These are phyloP conservation scores for Colletotrichum spinosum DNA, from an alignment of 2,329 filamentous ascomycete species.

Conservation along the genomic window DNA sequence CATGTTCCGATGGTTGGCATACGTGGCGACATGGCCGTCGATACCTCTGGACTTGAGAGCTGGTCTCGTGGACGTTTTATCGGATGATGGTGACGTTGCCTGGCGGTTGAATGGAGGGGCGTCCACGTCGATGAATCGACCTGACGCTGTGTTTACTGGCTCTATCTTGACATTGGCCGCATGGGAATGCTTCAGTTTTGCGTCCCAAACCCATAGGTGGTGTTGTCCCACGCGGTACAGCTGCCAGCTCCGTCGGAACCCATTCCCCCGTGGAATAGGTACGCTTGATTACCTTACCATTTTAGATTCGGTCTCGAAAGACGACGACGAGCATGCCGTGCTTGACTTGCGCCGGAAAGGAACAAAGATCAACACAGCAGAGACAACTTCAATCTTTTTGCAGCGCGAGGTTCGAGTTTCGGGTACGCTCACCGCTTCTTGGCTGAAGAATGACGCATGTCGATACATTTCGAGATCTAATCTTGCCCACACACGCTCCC, in stretches of 20 bases:
- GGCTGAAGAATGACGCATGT: neutral
- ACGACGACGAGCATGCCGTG: too few species aligned
- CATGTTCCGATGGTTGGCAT: neutral
- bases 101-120: neutral
- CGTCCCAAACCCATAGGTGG: too few species aligned
- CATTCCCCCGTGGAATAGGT: too few species aligned
- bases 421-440: neutral
- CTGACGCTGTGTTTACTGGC: neutral
- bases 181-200: too few species aligned
- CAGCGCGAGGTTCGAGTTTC: neutral
- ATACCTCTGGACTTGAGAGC: neutral
- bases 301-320: too few species aligned
- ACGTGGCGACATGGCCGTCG: slow-evolving; percentile 6
- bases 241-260: too few species aligned
- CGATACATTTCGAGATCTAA: neutral
- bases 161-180: neutral
- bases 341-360: too few species aligned
- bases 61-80: slow-evolving; percentile 9
- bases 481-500: neutral
- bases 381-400: neutral
- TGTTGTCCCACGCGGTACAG: too few species aligned
- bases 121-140: neutral
- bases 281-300: too few species aligned
- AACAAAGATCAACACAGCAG: too few species aligned
- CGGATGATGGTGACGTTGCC: slow-evolving; percentile 8